Evolutionary conservation across 768 basidiomycete species (phyloP).

Genomic region (Trichaptum fuscoviolaceum): DNA sequence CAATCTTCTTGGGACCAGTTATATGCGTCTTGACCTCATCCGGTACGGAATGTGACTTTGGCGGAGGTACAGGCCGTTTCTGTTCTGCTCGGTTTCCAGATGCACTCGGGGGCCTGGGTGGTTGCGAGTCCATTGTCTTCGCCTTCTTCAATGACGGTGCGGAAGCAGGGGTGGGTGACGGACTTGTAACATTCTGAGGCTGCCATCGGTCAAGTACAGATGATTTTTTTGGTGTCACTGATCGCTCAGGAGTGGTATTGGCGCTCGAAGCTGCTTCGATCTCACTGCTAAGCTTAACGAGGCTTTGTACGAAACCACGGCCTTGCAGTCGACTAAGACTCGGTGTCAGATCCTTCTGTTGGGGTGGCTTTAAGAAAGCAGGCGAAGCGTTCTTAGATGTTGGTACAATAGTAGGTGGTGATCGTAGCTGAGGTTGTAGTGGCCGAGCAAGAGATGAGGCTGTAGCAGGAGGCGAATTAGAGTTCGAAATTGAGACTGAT

Average conservation of each 20-base stretch:
- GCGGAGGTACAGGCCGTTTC: constrained; percentile 16
- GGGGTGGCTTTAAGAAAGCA: constrained; percentile 51
- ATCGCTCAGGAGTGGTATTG: constrained; percentile 18
- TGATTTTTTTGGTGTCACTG: constrained; percentile 24
- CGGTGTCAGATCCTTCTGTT: constrained; percentile 69
- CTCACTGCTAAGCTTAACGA: constrained; percentile 65
- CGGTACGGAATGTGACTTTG: constrained; percentile 12
- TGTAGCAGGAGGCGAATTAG: constrained; percentile 14
- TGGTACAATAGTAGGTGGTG: constrained; percentile 37
- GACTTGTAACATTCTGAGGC: constrained; percentile 31
- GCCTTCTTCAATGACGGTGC: constrained; percentile 36
- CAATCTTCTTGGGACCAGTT: constrained; percentile 10
- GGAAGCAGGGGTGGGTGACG: constrained; percentile 34
- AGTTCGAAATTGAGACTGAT: constrained; percentile 22
- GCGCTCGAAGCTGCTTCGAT: constrained; percentile 35
- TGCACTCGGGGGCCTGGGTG: constrained; percentile 12
- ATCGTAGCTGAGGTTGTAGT: constrained; percentile 44
- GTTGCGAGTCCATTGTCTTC: constrained; percentile 23
- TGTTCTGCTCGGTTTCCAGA: constrained; percentile 12
- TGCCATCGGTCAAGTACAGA: constrained; percentile 76
- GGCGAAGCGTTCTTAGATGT: constrained; percentile 43
- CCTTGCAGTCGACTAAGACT: constrained; percentile 80
- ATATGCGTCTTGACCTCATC: neutral
- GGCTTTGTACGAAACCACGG: constrained; percentile 79
- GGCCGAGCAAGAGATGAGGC: constrained; percentile 44